phyloP scores from a whole-genome alignment of 768 basidiomycete species.

The Mycena alexandri region DNA sequence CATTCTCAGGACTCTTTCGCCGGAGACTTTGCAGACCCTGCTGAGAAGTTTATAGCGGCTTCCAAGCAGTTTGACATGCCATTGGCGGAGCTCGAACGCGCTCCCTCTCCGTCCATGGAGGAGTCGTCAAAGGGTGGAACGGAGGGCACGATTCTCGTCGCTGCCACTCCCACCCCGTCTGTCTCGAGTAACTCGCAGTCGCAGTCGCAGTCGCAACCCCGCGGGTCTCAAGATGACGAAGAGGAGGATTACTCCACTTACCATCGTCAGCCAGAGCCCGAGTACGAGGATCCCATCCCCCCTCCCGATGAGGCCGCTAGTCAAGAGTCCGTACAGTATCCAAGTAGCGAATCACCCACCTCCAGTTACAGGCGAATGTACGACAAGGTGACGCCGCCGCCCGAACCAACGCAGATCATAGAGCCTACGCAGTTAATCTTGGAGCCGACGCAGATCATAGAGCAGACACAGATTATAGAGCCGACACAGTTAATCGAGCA shows the following conservation, averaged over 20 bases:
- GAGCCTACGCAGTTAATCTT: constrained; percentile 12
- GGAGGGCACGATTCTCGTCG: constrained; percentile 56
- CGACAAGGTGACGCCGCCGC: constrained; percentile 41
- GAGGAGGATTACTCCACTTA: constrained; percentile 32
- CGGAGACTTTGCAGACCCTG: constrained; percentile 62
- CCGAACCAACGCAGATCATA: constrained; percentile 32
- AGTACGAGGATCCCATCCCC: constrained; percentile 10
- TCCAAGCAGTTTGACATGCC: constrained; percentile 69
- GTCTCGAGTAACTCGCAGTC: constrained; percentile 56
- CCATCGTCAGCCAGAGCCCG: constrained; percentile 28
- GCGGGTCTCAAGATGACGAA: constrained; percentile 35
- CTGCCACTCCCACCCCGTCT: constrained; percentile 70
- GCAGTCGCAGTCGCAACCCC: constrained; percentile 43
- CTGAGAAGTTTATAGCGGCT: constrained; percentile 58
- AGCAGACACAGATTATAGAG: constrained; percentile 13
- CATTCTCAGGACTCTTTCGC: constrained; percentile 76
- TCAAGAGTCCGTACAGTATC: constrained; percentile 47
- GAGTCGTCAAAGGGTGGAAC: constrained; percentile 27
- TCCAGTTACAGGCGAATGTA: constrained; percentile 56
- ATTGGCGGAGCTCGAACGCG: constrained; percentile 65
- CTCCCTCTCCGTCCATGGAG: constrained; percentile 41
- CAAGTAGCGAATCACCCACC: constrained; percentile 51
- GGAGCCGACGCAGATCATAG: constrained; percentile 15
- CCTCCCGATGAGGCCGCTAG: constrained; percentile 8
- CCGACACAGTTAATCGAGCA: constrained; percentile 10